phyloP scores from a whole-genome alignment of 257 asterid genomes.

The Paulownia fortunei region DNA sequence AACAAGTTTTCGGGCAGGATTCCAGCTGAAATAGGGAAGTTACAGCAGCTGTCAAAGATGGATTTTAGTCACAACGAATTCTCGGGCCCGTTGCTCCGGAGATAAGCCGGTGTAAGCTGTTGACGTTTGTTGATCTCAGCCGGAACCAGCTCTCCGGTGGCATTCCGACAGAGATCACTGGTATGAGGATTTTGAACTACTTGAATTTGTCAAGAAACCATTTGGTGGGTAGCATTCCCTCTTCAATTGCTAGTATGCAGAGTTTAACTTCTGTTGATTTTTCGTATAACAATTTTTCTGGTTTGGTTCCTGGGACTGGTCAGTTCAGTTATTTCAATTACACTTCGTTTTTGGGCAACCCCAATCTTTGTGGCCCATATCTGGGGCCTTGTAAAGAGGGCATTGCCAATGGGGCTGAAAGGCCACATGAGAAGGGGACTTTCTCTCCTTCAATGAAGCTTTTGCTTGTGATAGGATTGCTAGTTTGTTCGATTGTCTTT shows the following conservation, averaged over 20 bases:
- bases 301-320: slow-evolving; percentile 80
- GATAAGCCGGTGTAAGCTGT: slow-evolving; percentile 64
- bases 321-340: slow-evolving; percentile 80
- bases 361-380: slow-evolving; percentile 81
- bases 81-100: slow-evolving; percentile 69
- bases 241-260: slow-evolving; percentile 74
- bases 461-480: slow-evolving; percentile 70
- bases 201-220: slow-evolving; percentile 74
- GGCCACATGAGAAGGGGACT: slow-evolving; percentile 55
- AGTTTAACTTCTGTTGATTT: slow-evolving; percentile 90
- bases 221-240: slow-evolving; percentile 71
- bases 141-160: slow-evolving; percentile 71
- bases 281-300: slow-evolving; percentile 80
- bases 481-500: slow-evolving; percentile 75
- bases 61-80: slow-evolving; percentile 74
- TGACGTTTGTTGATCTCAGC: slow-evolving; percentile 81
- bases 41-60: slow-evolving; percentile 85
- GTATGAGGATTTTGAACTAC: slow-evolving; percentile 77
- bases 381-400: slow-evolving; percentile 79
- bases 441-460: slow-evolving; percentile 78
- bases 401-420: slow-evolving; percentile 43
- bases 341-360: slow-evolving; percentile 79
- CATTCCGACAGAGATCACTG: slow-evolving; percentile 70
- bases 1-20: slow-evolving; percentile 70
- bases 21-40: slow-evolving; percentile 69